These are phyloP conservation scores for Ciborinia camelliae DNA, from an alignment of 2,329 filamentous ascomycete genomes.

Conservation along the genomic window DNA sequence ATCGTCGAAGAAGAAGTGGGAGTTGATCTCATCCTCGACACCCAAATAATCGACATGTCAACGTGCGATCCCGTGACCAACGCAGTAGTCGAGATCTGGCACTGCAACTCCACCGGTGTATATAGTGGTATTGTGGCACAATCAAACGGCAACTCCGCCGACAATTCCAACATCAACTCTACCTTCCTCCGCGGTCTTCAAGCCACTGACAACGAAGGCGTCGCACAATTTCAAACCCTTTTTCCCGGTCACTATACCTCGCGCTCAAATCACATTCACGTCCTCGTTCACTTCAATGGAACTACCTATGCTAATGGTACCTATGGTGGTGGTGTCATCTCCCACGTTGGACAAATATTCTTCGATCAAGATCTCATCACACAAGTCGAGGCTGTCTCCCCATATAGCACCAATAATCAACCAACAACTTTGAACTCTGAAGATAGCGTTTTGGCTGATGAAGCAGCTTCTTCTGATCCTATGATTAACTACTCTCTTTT, in stretches of 20 bases:
- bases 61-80: slow-evolving; percentile 42
- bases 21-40: slow-evolving; percentile 42
- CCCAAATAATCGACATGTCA: slow-evolving; percentile 42
- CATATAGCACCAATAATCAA: slow-evolving; percentile 49
- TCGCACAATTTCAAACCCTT: slow-evolving; percentile 39
- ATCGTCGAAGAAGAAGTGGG: slow-evolving; percentile 38
- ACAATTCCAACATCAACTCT: slow-evolving; percentile 40
- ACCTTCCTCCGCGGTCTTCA: slow-evolving; percentile 44
- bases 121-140: slow-evolving; percentile 41
- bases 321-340: slow-evolving; percentile 43
- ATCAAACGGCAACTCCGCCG: slow-evolving; percentile 44
- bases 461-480: slow-evolving; percentile 13
- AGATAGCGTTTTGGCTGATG: slow-evolving; percentile 37
- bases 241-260: neutral
- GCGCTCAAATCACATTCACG: neutral
- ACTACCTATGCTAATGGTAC: slow-evolving; percentile 36
- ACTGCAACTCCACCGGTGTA: slow-evolving; percentile 42
- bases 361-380: slow-evolving; percentile 58
- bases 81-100: slow-evolving; percentile 41
- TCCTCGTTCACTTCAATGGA: slow-evolving; percentile 41
- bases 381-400: slow-evolving; percentile 47
- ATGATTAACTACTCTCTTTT: slow-evolving; percentile 10
- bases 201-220: slow-evolving; percentile 42
- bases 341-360: slow-evolving; percentile 62
- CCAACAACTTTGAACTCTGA: slow-evolving; percentile 47